Evolutionary conservation across 75 land plant species (phyloP), one percentile per base, ranked within the genome.

Genomic region (Chamaecyparis obtusa): DNA sequence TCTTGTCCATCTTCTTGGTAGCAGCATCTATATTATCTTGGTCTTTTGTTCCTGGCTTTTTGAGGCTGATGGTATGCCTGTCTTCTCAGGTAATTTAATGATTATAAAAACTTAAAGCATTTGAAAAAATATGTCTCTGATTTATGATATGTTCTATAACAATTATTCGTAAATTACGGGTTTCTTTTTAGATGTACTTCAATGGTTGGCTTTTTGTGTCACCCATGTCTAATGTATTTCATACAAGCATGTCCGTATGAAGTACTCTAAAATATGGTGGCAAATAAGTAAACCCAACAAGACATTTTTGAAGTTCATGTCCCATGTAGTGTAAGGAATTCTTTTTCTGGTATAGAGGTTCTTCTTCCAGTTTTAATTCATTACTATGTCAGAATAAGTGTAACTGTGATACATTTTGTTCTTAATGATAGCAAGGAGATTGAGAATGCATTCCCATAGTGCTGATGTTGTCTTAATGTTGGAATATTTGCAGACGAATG

Each of bases 41-140:
- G 44, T 96, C 96, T 51, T 90, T 95, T 87, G 92, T 98, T 27
- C 97, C 99, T 35, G 90, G 95, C 91, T 93, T 92, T 90, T 91
- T 98, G 78, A 98, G 93, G 94, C 90, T 97, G 86, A 96, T 98
- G 99, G 91, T 98, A 76, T 93, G 95, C 57, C 91, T 98, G 39
- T 98, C 99, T 32, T 91, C 99, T 39, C 96, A 95, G 95, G 96
- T 95, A 87, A 54, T 11, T 15, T 84, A 55, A 17, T 21, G 83
- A 55, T 32, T 54, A 32, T 36, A 8, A 30, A 10, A 27, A 83
- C 55, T 84, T 84, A 24, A 78, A 78, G 27, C 24, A 17, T 78
- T 39, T 24, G n/a, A 27, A 7, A 78, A 78, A 41, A 56, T 21
- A 55, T 84, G 57, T 1, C 41, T 32, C 64, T 84, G 1, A 55